Evolutionary conservation across 495 filamentous ascomycete species (phyloP).

Genomic region (Neurospora sp.): DNA sequence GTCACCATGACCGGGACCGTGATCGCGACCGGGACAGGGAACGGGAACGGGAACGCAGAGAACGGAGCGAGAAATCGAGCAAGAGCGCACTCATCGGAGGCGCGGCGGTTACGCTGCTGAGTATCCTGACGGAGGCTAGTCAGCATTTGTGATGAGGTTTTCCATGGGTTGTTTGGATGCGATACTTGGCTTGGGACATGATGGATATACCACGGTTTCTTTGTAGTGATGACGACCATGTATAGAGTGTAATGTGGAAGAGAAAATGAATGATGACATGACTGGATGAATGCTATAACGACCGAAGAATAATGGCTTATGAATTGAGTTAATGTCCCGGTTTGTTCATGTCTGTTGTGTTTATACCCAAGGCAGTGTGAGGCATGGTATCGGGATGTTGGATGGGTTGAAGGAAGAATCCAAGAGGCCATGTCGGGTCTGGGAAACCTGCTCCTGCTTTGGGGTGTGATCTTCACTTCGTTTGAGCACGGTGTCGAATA

Average conservation of each 20-base stretch:
- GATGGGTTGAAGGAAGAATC: too few relatives aligned
- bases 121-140: conserved; percentile 41
- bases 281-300: neutral
- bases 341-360: too few relatives aligned
- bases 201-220: neutral
- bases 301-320: too few relatives aligned
- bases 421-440: too few relatives aligned
- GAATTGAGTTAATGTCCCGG: too few relatives aligned
- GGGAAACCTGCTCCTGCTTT: too few relatives aligned
- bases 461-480: too few relatives aligned
- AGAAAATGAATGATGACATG: neutral
- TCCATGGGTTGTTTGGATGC: neutral
- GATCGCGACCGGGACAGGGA: conserved; percentile 17
- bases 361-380: too few relatives aligned
- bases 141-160: conserved; percentile 12
- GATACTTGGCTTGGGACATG: neutral
- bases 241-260: neutral
- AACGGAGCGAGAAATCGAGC: conserved; percentile 16
- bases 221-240: neutral
- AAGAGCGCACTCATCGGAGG: conserved; percentile 37
- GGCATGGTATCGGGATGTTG: too few relatives aligned
- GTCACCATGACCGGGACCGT: too few relatives aligned
- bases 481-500: too few relatives aligned
- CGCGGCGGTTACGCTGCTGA: conserved; percentile 40
- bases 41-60: conserved; percentile 10